Evolutionary conservation across 2,329 filamentous ascomycete genomes (phyloP), one percentile per base, ranked within the genome.

Genomic region (Hymenoscyphus occultus): DNA sequence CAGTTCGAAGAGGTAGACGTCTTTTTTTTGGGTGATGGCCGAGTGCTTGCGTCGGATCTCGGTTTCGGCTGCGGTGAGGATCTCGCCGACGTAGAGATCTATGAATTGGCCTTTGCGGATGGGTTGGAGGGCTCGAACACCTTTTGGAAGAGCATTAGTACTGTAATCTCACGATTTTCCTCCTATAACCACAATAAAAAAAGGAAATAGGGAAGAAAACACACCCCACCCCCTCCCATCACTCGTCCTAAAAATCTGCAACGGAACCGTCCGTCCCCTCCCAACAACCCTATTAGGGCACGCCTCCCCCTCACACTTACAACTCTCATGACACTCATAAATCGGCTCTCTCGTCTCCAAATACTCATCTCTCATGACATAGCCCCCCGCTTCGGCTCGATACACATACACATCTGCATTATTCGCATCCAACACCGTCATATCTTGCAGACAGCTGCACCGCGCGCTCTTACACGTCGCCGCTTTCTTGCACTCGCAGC

Each of bases 201-300:
- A 14, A 35, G 22, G 22, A 51, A 51, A n/a, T 5, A 61, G 39
- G 28, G 16, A 39, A 10, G 28, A 61, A 12, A 28, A 32, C 59
- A 5, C 80, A 86, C 89, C 92, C 92, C 91, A 96, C 40, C 92
- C 92, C 57, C 91, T 85, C 59, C 65, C 67, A n/a, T 87, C 82
- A 1, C 74, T 70, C 0, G 92, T 94, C 62, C 88, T 86, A 76
- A 95, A 95, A 19, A 96, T 91, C 71, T 93, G 86, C 1, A 96
- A 78, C 1, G 87, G 84, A 0, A 95, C 81, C 57, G 82, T 84
- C 2, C 92, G 82, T 0, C 92, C 91, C 59, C 88, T 83, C 73
- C 92, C 90, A 0, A 95, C 91, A 0, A 93, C 87, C 5, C 90
- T 83, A 72, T 92, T 94, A 1, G 89, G 87, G 71, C 92, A 96